Conservation (phyloP, 495 filamentous ascomycete species). For the Aspergillus steynii region DNA sequence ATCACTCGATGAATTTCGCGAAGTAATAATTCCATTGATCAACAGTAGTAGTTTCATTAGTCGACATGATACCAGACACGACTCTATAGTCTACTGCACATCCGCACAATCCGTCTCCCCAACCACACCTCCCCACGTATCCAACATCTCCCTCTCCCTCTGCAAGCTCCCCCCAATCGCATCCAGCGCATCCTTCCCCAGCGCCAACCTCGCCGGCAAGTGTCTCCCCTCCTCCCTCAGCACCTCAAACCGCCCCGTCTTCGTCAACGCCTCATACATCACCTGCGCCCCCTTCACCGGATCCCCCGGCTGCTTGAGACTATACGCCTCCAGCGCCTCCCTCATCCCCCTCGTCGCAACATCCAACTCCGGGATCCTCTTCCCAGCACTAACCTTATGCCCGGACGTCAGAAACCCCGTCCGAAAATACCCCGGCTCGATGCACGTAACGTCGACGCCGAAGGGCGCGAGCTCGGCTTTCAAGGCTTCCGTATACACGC, state of each 20-base stretch:
- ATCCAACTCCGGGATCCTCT: slow-evolving; percentile 28
- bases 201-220: slow-evolving; percentile 42
- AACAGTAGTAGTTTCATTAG: too few relatives aligned
- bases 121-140: slow-evolving; percentile 35
- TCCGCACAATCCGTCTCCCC: slow-evolving; percentile 17
- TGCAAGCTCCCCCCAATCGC: slow-evolving; percentile 35
- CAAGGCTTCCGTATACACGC: slow-evolving; percentile 36
- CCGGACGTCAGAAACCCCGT: slow-evolving; percentile 32
- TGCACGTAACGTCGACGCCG: slow-evolving; percentile 39
- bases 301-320: slow-evolving; percentile 44
- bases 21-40: too few relatives aligned
- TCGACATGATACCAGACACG: too few relatives aligned
- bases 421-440: slow-evolving; percentile 56
- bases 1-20: too few relatives aligned
- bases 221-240: slow-evolving; percentile 15
- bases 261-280: slow-evolving; percentile 49
- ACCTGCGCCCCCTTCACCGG: slow-evolving; percentile 46
- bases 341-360: slow-evolving; percentile 11
- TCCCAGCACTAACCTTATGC: slow-evolving; percentile 20
- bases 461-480: slow-evolving; percentile 42
- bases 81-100: background rate
- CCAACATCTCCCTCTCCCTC: slow-evolving; percentile 33
- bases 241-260: slow-evolving; percentile 36
- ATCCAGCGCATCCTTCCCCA: slow-evolving; percentile 44
- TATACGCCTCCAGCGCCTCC: slow-evolving; percentile 18